Evolutionary conservation across 1,284 basidiomycete species (phyloP).

Genomic region (Hymenochaete sp.): DNA sequence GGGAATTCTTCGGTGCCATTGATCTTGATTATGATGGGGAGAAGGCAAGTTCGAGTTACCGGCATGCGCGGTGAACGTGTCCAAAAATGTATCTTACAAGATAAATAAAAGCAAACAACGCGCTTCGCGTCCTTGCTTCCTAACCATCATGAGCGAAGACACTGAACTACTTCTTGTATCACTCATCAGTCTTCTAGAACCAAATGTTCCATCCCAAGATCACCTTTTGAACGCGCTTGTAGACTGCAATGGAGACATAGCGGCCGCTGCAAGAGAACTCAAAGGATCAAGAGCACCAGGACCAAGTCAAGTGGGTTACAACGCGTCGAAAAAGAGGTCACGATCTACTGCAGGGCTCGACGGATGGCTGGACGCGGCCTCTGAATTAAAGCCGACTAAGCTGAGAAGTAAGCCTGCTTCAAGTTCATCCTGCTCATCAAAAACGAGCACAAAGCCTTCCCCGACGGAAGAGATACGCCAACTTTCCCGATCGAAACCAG

Average conservation of each 20-base stretch:
- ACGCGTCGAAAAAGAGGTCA: constrained; percentile 31
- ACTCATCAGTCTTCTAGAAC: constrained; percentile 49
- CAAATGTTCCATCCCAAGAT: constrained; percentile 29
- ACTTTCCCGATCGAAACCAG: too few relatives aligned
- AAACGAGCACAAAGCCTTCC: constrained; percentile 10
- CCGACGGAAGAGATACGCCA: constrained; percentile 12
- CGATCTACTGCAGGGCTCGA: constrained; percentile 36
- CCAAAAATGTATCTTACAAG: too few relatives aligned
- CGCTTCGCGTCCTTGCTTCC: too few relatives aligned
- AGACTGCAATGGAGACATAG: constrained; percentile 49
- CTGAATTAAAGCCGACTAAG: too few relatives aligned
- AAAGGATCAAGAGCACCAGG: constrained; percentile 9
- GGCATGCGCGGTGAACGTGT: too few relatives aligned
- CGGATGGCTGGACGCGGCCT: constrained; percentile 56
- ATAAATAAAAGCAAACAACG: too few relatives aligned
- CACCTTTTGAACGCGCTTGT: constrained; percentile 55
- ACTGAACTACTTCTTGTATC: constrained; percentile 63
- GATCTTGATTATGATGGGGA: too few relatives aligned
- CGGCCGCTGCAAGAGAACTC: constrained; percentile 43
- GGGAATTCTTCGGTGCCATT: too few relatives aligned
- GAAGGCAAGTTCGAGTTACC: too few relatives aligned
- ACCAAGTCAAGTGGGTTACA: constrained; percentile 1
- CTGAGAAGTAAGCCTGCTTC: background rate
- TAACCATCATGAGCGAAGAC: too few relatives aligned
- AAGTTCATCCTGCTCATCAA: background rate